A percentile compares a stretch with the other conserved stretches of the same genome.
These are phyloP conservation scores for Candida hungchunana DNA, from an alignment of 805 yeast genomes.

Conservation along the genomic window DNA sequence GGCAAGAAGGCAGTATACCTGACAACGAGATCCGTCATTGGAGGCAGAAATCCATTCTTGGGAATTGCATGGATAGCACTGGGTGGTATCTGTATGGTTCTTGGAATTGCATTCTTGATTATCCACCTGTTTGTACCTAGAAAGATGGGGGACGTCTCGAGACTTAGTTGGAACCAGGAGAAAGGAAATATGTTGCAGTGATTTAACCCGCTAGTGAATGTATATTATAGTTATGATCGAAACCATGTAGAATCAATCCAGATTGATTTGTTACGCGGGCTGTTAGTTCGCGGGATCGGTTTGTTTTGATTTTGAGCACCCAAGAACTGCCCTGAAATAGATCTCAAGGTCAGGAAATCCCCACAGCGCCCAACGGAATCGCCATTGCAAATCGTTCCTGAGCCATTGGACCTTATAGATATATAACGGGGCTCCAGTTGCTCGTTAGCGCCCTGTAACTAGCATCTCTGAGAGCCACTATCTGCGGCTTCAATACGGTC, in stretches of 20 bases:
- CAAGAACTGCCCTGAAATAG: too few relatives aligned
- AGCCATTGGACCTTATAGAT: too few relatives aligned
- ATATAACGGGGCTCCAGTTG: too few relatives aligned
- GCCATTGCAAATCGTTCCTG: too few relatives aligned
- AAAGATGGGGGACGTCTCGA: slow-evolving; percentile 65
- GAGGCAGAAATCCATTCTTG: slow-evolving; percentile 70
- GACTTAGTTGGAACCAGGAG: slow-evolving; percentile 68
- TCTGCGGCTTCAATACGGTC: too few relatives aligned
- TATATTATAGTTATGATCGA: too few relatives aligned
- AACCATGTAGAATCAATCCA: too few relatives aligned
- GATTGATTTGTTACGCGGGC: background rate
- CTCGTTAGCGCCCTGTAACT: background rate
- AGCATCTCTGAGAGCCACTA: background rate
- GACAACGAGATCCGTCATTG: slow-evolving; percentile 67
- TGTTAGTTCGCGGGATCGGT: background rate
- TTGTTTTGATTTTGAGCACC: slow-evolving; percentile 8
- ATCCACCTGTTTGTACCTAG: slow-evolving; percentile 64
- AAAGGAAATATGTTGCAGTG: slow-evolving; percentile 30
- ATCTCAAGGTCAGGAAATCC: too few relatives aligned
- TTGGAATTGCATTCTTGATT: slow-evolving; percentile 48
- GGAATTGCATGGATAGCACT: slow-evolving; percentile 74
- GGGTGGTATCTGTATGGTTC: slow-evolving; percentile 62
- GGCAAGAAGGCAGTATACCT: slow-evolving; percentile 66
- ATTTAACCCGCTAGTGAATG: background rate
- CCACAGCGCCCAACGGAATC: too few relatives aligned